Base-by-base conservation (phyloP, 345 rosid species). In the Sonneratia caseolaris region DNA sequence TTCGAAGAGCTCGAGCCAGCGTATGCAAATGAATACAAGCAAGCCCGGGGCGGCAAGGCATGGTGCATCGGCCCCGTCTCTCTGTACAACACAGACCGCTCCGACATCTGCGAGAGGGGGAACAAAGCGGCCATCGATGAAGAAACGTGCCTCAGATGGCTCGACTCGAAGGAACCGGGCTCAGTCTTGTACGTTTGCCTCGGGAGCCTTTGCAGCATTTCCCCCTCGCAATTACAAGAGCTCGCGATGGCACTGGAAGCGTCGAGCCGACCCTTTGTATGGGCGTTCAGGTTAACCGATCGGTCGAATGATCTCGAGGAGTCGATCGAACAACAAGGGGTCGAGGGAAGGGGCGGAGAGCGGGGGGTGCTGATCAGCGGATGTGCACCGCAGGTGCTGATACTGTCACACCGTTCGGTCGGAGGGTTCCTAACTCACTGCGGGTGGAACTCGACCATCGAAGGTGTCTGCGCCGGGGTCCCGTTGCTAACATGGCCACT, bases 61-160 rank as follows among this genome's bases (percentile, higher is more conserved):
- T 84, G 85, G 86, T 82, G 84, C 24, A 57, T 82, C 6, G 83
- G 86, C 0, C 86, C 84, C 5, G 84, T 75, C 16, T 81, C 82
- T 1, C 48, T 72, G 3, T 74, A 76, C 69, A 78, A 76, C 69
- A 73, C 62, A 47, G 71, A 69, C 4, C 14, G 14, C 5, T 24
- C 43, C 55, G 84, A 84, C 21, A 76, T 47, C 72, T 71, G 76
- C 48, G 43, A 73, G 18, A 69, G 81, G 62, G 84, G 81, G n/a
- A 75, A 70, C 36, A 68, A 65, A 18, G 22, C 75, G 12, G 71
- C 79, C 6, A 68, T 74, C 7, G 80, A 79, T 69, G 70, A 37
- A 27, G 13, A 64, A 40, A 59, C 22, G 0, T 79, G 76, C 43
- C 42, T 70, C 53, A 68, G 69, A 4, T 85, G 88, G 84, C 86